Percentiles rank a stretch among this genome's conserved stretches.
phyloP scores from a whole-genome alignment of 129 eudicot species.

The Escallonia rubra region DNA sequence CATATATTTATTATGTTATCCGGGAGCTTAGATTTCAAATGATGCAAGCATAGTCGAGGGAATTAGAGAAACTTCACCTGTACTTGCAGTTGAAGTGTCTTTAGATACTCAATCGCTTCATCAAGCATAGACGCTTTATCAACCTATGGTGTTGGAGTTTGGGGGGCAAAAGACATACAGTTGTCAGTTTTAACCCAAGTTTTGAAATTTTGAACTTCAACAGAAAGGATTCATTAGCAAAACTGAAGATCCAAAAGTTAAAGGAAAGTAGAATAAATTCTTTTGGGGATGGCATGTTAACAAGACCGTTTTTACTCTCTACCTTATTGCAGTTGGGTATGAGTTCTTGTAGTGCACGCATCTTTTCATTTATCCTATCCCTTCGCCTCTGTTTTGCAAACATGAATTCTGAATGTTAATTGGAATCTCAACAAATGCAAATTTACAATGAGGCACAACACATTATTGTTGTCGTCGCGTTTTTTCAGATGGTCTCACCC shows the following conservation, averaged over 20 bases:
- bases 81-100: conserved; percentile 96
- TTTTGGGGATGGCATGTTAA: no score
- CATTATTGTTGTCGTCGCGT: not conserved
- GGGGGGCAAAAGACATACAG: no score
- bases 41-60: not conserved
- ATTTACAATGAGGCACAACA: not conserved
- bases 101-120: conserved; percentile 96
- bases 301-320: not conserved
- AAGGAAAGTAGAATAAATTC: not conserved
- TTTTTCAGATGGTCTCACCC: conserved; percentile 49
- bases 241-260: not conserved
- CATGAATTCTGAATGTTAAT: conserved; percentile 4
- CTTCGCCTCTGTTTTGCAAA: conserved; percentile 82
- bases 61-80: conserved; percentile 49
- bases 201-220: no score
- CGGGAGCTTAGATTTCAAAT: not conserved
- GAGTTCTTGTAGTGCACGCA: conserved; percentile 98
- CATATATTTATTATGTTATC: no score
- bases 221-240: conserved; percentile 8
- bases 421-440: not conserved
- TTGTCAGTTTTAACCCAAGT: no score
- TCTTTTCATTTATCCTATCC: conserved; percentile 97
- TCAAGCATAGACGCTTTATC: conserved; percentile 99
- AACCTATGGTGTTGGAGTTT: conserved; percentile 34
- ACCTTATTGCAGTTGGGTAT: conserved; percentile 99